Percentiles rank a stretch among this genome's conserved stretches.
Evolutionary conservation across 768 basidiomycete species (phyloP).

Genomic region (Panaeolus papilionaceus): DNA sequence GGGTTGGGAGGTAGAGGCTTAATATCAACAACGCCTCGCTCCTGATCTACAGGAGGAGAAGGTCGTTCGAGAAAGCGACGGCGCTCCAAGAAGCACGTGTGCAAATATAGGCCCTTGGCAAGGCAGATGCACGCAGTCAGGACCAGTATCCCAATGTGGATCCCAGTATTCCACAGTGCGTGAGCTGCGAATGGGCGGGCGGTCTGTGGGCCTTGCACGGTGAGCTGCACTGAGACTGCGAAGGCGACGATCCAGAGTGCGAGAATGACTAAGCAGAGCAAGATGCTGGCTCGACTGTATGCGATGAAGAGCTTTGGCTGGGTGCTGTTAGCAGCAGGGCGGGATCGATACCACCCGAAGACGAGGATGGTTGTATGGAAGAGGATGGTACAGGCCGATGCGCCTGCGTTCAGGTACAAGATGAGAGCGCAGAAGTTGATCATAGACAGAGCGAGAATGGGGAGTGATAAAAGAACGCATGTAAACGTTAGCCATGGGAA

Average conservation of each 20-base stretch:
- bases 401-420: conserved; percentile 21
- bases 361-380: conserved; percentile 16
- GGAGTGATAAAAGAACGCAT: conserved; percentile 19
- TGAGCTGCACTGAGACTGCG: neutral
- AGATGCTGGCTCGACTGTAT: neutral
- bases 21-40: neutral
- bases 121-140: conserved; percentile 7
- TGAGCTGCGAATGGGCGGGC: neutral
- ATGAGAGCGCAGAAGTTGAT: conserved; percentile 20
- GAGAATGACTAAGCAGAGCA: neutral
- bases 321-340: neutral
- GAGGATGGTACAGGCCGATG: conserved; percentile 18
- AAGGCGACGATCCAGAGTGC: conserved; percentile 4
- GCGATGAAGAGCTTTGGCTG: neutral
- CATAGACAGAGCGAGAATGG: conserved; percentile 22
- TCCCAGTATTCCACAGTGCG: neutral
- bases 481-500: conserved; percentile 18
- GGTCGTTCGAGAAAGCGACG: neutral
- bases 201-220: neutral
- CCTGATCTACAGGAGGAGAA: conserved; percentile 9
- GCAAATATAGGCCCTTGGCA: neutral
- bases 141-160: neutral
- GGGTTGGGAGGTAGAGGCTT: neutral
- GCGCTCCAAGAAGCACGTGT: conserved; percentile 1
- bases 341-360: neutral